Conservation (phyloP, 805 yeast species). For the Komagataella phaffii region DNA sequence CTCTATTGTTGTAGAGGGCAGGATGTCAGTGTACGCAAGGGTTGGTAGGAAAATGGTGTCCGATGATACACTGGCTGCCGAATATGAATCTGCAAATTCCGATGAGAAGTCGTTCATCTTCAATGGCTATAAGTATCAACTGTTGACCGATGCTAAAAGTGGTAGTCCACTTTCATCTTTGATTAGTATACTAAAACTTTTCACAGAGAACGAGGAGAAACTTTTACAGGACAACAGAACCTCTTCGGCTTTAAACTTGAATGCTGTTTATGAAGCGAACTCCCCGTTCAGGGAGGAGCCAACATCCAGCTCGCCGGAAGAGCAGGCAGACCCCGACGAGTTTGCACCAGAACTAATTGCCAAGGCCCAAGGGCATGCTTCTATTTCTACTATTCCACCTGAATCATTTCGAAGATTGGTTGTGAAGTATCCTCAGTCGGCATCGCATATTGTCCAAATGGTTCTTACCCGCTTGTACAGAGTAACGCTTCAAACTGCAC, state of each 20-base stretch:
- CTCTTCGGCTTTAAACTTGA: not conserved
- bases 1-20: slow-evolving; percentile 86
- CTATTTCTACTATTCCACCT: slow-evolving; percentile 86
- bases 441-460: slow-evolving; percentile 91
- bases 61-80: slow-evolving; percentile 5
- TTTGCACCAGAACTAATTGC: slow-evolving; percentile 36
- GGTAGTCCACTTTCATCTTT: slow-evolving; percentile 82
- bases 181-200: slow-evolving; percentile 64
- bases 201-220: slow-evolving; percentile 29
- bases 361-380: slow-evolving; percentile 59
- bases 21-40: slow-evolving; percentile 63
- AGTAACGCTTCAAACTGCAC: slow-evolving; percentile 86
- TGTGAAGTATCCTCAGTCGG: slow-evolving; percentile 68
- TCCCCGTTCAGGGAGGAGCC: not conserved
- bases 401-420: slow-evolving; percentile 67
- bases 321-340: not conserved
- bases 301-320: not conserved
- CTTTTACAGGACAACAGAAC: not conserved
- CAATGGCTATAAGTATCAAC: slow-evolving; percentile 52
- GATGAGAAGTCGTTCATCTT: slow-evolving; percentile 25
- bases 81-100: slow-evolving; percentile 16
- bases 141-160: slow-evolving; percentile 66
- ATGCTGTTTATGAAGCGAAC: not conserved
- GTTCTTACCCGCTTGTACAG: slow-evolving; percentile 75
- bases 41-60: slow-evolving; percentile 19